Evolutionary conservation across 257 asterid species (phyloP), one percentile per base, ranked within the genome.

Genomic region (Avicennia marina): DNA sequence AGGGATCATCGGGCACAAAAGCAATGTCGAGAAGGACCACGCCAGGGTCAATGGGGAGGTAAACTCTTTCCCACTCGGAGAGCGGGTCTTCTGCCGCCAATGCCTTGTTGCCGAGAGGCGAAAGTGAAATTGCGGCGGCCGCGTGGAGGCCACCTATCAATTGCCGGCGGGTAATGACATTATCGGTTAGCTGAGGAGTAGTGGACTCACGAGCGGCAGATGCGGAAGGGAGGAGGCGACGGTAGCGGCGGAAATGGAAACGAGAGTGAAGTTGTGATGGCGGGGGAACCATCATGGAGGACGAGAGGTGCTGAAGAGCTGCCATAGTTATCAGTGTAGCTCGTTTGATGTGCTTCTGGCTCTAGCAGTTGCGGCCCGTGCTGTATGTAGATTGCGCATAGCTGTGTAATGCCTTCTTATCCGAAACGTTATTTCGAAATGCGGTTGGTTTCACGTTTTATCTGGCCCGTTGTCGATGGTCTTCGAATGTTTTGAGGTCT

Each of bases 41-140:
- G 25, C 96, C 96, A 11, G 98, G 95, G 59, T 90, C 89, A 65
- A 90, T 82, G 16, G 97, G 95, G 20, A 90, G 75, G 78, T 67
- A 82, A 66, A 86, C 90, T 71, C 95, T 79, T 57, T 84, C 96
- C 97, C 97, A 89, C 73, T 82, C 96, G 5, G 98, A 87, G 9
- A 87, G 85, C 31, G 68, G 66, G 6, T 75, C 78, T 6, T 86
- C 91, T 42, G 69, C 94, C 4, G 89, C 88, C 54, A 75, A 50
- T 12, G 75, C 74, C 63, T 41, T 70, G 29, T 52, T 36, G 1
- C 65, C 58, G 1, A 76, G 62, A 24, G 84, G 82, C 4, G 78
- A 71, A 7, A 80, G 69, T 4, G 78, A 52, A 29, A 64, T 20
- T 4, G 75, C 77, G 21, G 81, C 77, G 22, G 82, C 73, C 3